These are phyloP conservation scores for Mucor velutinosus DNA, from an alignment of 371 early-diverging fungal species.

Conservation along the genomic window DNA sequence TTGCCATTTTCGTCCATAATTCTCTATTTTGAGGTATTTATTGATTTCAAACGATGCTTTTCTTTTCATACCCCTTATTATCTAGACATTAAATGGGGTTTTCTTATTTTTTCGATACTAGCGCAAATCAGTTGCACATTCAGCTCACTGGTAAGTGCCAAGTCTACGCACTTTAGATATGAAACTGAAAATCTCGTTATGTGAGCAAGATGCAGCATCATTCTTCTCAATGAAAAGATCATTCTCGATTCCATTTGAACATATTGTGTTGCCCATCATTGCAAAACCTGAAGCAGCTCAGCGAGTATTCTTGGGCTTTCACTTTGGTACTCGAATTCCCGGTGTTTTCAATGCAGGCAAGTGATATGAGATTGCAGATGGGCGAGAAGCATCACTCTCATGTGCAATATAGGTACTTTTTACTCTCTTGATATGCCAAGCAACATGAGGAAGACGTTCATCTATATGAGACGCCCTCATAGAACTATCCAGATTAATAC, in stretches of 20 bases:
- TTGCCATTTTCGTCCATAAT: neutral
- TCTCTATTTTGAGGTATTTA: neutral
- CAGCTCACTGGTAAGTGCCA: neutral
- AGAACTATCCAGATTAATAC: neutral
- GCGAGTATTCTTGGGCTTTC: neutral
- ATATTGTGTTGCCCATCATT: neutral
- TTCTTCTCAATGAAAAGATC: constrained; percentile 1
- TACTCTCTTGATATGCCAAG: neutral
- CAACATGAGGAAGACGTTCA: neutral
- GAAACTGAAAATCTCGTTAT: neutral
- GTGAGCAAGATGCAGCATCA: neutral
- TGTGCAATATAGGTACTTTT: neutral
- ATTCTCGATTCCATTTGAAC: neutral
- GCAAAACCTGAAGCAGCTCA: neutral
- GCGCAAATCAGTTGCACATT: neutral
- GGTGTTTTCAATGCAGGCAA: neutral
- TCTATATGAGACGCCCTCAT: neutral
- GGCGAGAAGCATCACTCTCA: too few relatives aligned
- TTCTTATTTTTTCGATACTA: neutral
- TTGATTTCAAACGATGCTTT: neutral
- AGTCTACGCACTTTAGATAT: neutral
- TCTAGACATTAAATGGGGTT: neutral
- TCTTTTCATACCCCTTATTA: neutral
- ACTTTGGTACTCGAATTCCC: neutral
- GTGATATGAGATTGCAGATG: too few relatives aligned